Base-by-base conservation (phyloP, 2,329 filamentous ascomycete genomes). In the Diaporthe citriasiana region DNA sequence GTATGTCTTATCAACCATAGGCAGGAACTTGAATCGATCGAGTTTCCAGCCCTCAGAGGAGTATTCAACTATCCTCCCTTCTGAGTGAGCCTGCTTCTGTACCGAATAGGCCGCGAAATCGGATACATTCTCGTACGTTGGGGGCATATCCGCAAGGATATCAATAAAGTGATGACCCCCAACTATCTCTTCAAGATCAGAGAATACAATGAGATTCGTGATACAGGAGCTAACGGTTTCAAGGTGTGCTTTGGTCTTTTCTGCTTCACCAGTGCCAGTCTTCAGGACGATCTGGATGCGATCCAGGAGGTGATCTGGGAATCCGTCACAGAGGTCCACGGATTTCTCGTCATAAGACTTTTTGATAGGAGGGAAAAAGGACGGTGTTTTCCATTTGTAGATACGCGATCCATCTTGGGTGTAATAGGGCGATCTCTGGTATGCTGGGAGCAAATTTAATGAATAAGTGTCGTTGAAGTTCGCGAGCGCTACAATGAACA, bases 181-280 rank as follows among this genome's bases (percentile, higher is more conserved):
- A 9, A 63, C 15, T 25, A 3, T 63, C 40, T 63, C 59, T 27
- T 63, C 59, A 1, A 47, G 6, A 30, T 63, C 59, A 63, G 59
- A 63, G 40, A 63, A 63, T 4, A 45, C 17, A 25, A 63, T 13
- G 4, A 63, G 30, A 19, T 63, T 63, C 15, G 40, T 63, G 19
- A 63, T 63, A 6, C 59, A 63, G 3, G 40, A 63, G 59, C 59
- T 63, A 40, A 63, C 25, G 7, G 40, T 63, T 1, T 63, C 40
- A 3, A 63, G 27, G 59, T 63, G 59, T 25, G 59, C 59, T 17
- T 63, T 63, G 59, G 40, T 63, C 59, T 63, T 63, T 15, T 25
- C 59, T 22, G 25, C 19, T n/a, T 63, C 59, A 7, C 40, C 59
- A 33, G 59, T 47, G 12, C 59, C 59, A 8, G 59, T 63, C n/a